Evolutionary conservation across 2,329 filamentous ascomycete genomes (phyloP).

Genomic region (Penicillium sclerotigenum): DNA sequence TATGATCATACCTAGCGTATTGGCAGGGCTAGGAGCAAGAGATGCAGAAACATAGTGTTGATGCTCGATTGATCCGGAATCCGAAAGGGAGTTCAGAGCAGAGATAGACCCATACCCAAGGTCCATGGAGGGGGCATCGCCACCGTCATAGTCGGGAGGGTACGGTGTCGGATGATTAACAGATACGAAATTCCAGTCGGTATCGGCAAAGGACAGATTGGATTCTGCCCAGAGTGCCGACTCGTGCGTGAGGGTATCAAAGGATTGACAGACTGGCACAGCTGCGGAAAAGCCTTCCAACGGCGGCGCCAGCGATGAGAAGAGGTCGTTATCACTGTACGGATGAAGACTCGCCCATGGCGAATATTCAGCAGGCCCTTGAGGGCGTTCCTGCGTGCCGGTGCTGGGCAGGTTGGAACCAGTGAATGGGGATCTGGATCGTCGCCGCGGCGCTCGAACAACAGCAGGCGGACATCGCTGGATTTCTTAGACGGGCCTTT

Average conservation of each 20-base stretch:
- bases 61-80: constrained; percentile 18
- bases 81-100: constrained; percentile 21
- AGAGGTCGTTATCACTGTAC: constrained; percentile 8
- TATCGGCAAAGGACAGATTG: constrained; percentile 18
- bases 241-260: constrained; percentile 17
- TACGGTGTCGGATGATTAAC: constrained; percentile 7
- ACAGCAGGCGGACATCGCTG: constrained; percentile 23
- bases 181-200: constrained; percentile 23
- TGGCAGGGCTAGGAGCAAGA: constrained; percentile 13
- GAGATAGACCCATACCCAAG: constrained; percentile 14
- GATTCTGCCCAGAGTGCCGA: constrained; percentile 23
- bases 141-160: constrained; percentile 9
- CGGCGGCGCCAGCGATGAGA: constrained; percentile 13
- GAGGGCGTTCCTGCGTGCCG: constrained; percentile 17
- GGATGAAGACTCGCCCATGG: constrained; percentile 17
- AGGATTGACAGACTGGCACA: constrained; percentile 17
- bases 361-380: constrained; percentile 14
- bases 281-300: constrained; percentile 15
- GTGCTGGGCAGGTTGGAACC: constrained; percentile 18
- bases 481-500: constrained; percentile 27
- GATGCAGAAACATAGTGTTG: constrained; percentile 9
- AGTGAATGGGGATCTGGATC: constrained; percentile 10
- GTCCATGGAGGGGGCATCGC: constrained; percentile 12
- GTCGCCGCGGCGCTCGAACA: constrained; percentile 19
- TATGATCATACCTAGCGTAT: constrained; percentile 18